Evolutionary conservation across 306 rosid genomes (phyloP), one percentile per base, ranked within the genome.

Genomic region (Pterocarpus macrocarpus): DNA sequence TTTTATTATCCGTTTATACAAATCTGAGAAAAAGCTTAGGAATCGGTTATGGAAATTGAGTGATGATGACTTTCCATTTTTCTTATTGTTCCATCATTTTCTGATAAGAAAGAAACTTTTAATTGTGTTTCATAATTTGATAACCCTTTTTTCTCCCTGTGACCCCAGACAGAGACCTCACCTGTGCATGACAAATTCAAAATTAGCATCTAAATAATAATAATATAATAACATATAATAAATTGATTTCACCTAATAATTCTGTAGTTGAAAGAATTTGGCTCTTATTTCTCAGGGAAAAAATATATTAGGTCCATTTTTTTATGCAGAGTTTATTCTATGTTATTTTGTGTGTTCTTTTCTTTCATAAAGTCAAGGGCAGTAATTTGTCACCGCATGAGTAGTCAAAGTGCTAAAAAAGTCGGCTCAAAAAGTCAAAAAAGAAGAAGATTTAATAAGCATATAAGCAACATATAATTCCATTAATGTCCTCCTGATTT

Each of bases 131-230:
- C 5, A 43, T 5, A 43, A 43, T 71, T 58, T 16, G 30, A 55
- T 7, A 13, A 47, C 53, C 50, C 22, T 3, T 28, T 5, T 44
- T 81, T 75, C 13, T 71, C 3, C 34, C 67, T 69, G 88, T 71
- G 89, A 84, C 73, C 59, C 79, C 64, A 45, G 90, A 84, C 22
- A 14, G 79, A 63, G 89, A 79, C 88, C 17, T 38, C 63, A 69
- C 84, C 88, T 80, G 85, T 39, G 89, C 85, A 35, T 56, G 64
- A 34, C 76, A 17, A 71, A 68, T 32, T 79, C 61, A 56, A 58
- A 77, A 64, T 34, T 44, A 44, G 39, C 47, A 66, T 47, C 30
- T 59, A 4, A 59, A 45, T 58, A 8, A 2, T 39, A 4, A 17
- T 36, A 55, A 55, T 69, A 7, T n/a, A 15, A 50, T 14, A 45